Evolutionary conservation across 805 yeast species (phyloP), one percentile per base, ranked within the genome.

Genomic region (Yarrowia divulgata): DNA sequence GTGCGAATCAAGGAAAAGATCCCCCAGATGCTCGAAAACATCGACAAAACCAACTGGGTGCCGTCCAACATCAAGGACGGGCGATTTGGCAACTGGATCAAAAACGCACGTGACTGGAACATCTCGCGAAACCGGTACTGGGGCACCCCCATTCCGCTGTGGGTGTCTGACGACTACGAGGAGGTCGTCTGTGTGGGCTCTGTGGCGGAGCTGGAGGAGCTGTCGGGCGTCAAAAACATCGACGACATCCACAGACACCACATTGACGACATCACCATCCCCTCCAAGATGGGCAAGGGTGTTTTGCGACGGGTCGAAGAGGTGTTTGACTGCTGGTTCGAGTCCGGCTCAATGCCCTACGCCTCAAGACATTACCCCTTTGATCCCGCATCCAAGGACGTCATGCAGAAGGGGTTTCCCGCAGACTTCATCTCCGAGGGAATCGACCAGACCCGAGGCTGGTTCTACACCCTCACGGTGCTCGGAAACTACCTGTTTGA

Each of bases 311-410:
- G 99, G 85, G 85, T 95, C 71, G 98, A 94, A 78, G 98, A 95
- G 81, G 99, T 95, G 58, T 95, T 95, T 78, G 99, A 95, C 83
- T 95, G 99, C 84, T 95, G 99, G 99, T 95, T 95, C 77, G 99
- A 95, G 84, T 92, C 97, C 19, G 99, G 99, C 74, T 89, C 97
- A 66, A 95, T 95, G 99, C 99, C 99, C 72, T 95, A 90, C 75
- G 98, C 98, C 68, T 90, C 97, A 48, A 89, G 90, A 78, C 99
- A 95, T 80, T 95, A 93, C 79, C 99, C 99, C 73, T 95, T 95
- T 79, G 97, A 94, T 81, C 46, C 43, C 7, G 67, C 45, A 2
- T 86, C 87, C 77, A 81, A 87, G 78, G 93, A 91, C 16, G 79
- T 79, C 60, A 94, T 94, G 82, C 77, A 82, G 45, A 78, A 85